Evolutionary conservation across 2,329 filamentous ascomycete genomes (phyloP).

Genomic region (Pestalotiopsis sp.): DNA sequence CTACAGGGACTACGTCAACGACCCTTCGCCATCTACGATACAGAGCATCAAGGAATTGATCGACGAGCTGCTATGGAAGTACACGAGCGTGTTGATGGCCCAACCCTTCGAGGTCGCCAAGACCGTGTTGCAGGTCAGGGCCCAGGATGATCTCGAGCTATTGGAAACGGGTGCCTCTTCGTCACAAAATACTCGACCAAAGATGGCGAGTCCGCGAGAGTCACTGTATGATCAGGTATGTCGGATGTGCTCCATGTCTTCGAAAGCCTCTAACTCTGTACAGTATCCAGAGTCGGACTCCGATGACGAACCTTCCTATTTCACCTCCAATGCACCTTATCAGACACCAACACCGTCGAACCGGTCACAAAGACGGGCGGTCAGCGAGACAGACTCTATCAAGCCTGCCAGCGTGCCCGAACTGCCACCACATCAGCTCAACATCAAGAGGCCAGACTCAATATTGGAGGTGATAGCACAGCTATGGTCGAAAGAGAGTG

Average conservation of each 20-base stretch:
- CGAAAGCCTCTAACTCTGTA: background rate
- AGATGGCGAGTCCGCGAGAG: conserved; percentile 35
- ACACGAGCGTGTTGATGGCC: conserved; percentile 82
- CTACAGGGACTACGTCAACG: conserved; percentile 83
- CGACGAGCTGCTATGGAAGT: conserved; percentile 89
- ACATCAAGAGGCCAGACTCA: conserved; percentile 75
- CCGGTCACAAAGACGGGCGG: conserved; percentile 33
- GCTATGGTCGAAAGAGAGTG: conserved; percentile 86
- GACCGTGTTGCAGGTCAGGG: conserved; percentile 80
- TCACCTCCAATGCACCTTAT: conserved; percentile 65
- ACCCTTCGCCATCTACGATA: conserved; percentile 73
- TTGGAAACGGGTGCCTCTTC: conserved; percentile 27
- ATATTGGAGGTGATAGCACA: conserved; percentile 85
- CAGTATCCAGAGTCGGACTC: conserved; percentile 60
- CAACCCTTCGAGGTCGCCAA: conserved; percentile 98
- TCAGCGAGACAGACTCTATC: conserved; percentile 34
- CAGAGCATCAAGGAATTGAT: conserved; percentile 76
- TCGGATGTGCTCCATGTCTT: conserved; percentile 10
- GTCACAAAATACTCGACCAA: conserved; percentile 29
- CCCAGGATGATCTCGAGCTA: conserved; percentile 51
- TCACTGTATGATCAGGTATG: conserved; percentile 34
- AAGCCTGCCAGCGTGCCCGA: conserved; percentile 35
- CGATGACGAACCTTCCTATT: conserved; percentile 84
- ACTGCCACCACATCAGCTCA: conserved; percentile 61
- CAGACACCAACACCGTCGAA: conserved; percentile 51